phyloP scores from a whole-genome alignment of 2,329 filamentous ascomycete genomes.

The Pezicula neosporulosa region DNA sequence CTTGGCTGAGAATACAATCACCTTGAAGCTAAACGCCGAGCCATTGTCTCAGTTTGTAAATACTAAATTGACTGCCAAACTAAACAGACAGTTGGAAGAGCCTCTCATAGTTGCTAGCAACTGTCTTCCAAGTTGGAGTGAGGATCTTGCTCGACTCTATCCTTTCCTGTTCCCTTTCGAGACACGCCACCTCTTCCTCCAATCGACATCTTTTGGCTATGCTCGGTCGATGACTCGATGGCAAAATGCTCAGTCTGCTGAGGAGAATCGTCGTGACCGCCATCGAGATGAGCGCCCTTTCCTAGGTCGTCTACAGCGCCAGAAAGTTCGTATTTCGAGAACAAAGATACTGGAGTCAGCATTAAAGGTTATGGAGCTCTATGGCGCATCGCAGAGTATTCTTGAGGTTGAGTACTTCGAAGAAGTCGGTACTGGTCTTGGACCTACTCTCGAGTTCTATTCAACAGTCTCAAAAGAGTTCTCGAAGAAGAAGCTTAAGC shows the following conservation, averaged over 20 bases:
- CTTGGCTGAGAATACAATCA: constrained; percentile 70
- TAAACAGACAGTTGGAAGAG: constrained; percentile 95
- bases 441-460: constrained; percentile 96
- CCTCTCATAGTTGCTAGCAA: constrained; percentile 96
- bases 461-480: constrained; percentile 97
- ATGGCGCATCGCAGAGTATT: constrained; percentile 93
- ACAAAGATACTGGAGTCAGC: constrained; percentile 95
- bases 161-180: constrained; percentile 98
- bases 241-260: constrained; percentile 85
- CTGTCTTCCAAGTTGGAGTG: constrained; percentile 92
- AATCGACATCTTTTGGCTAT: constrained; percentile 98
- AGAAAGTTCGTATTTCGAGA: constrained; percentile 96
- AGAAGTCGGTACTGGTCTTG: constrained; percentile 93
- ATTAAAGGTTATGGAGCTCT: constrained; percentile 97
- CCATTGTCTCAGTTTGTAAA: constrained; percentile 95
- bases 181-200: constrained; percentile 91
- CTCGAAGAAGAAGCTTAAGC: constrained; percentile 91
- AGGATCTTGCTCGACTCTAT: constrained; percentile 88
- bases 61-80: constrained; percentile 94
- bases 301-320: constrained; percentile 84
- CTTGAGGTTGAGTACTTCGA: constrained; percentile 98
- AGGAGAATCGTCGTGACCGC: constrained; percentile 77
- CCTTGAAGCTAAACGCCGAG: constrained; percentile 71
- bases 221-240: constrained; percentile 95
- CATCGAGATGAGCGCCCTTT: constrained; percentile 86